Percentiles rank a stretch among this genome's conserved stretches.
Conservation (phyloP, 257 asterid genomes). For the Cinchona pubescens region DNA sequence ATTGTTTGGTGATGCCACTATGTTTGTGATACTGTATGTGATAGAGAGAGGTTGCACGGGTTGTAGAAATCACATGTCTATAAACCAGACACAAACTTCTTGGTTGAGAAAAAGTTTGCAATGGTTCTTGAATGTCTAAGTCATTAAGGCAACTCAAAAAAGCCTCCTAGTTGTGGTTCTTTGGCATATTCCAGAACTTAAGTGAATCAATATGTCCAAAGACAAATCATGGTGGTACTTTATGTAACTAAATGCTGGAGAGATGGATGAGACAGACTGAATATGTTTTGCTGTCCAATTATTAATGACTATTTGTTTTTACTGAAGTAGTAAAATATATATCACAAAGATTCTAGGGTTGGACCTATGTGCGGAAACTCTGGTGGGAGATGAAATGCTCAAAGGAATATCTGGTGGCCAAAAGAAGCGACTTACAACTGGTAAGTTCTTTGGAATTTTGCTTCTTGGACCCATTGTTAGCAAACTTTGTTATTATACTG, state of each 20-base stretch:
- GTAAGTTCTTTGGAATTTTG: conserved; percentile 33
- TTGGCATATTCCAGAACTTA: not conserved
- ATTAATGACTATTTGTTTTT: not conserved
- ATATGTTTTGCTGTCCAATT: not conserved
- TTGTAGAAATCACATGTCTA: not conserved
- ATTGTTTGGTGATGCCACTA: not conserved
- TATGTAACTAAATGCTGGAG: not conserved
- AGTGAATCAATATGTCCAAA: not conserved
- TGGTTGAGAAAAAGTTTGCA: not conserved
- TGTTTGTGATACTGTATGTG: not conserved
- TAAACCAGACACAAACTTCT: not conserved
- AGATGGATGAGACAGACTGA: not conserved
- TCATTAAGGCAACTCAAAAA: not conserved
- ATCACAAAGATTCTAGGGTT: conserved; percentile 90
- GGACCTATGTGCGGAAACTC: conserved; percentile 84
- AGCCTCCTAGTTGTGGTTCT: not conserved
- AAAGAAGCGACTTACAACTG: conserved; percentile 87
- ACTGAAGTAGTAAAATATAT: conserved; percentile 25
- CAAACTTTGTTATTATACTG: conserved; percentile 21
- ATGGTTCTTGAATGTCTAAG: not conserved
- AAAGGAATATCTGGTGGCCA: conserved; percentile 98
- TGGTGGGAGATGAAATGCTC: conserved; percentile 95
- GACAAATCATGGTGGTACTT: not conserved
- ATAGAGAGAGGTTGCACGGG: not conserved
- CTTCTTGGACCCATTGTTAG: conserved; percentile 15